Evolutionary conservation across 208 protist species (phyloP), one percentile per base, ranked within the genome.

Genomic region (Trypanosoma cruzi): DNA sequence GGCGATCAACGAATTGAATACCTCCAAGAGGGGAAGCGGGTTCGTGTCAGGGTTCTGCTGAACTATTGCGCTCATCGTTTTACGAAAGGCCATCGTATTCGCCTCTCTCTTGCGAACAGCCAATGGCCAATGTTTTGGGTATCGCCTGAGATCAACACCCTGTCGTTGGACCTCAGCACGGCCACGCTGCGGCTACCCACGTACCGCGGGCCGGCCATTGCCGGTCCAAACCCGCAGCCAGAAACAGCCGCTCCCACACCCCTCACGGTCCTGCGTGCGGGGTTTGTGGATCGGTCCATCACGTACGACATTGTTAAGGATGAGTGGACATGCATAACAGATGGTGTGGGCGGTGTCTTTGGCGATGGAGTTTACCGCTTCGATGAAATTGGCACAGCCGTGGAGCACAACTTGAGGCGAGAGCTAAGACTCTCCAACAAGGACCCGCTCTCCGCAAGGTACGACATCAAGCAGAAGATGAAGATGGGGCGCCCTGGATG

Each of bases 101-200:
- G 74, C 22, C 76, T 89, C 36, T 86, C 73, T 26, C 58, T 89
- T 22, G 80, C 84, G 55, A 89, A 89, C 68, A 84, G 80, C 70
- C 86, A 82, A 65, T 89, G 84, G 81, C 84, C 84, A 31, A 86
- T 84, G 77, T 72, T 89, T 37, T 89, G 84, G 80, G 71, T 68
- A 52, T 86, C 84, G 4, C 84, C 84, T 4, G 70, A 77, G 67
- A 68, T 80, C 60, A 84, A 79, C 28, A 86, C 84, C 54, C 62
- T 89, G 54, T 72, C 68, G 26, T 52, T 89, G 14, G 42, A 72
- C 42, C 34, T 71, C 22, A 36, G 49, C 13, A 75, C 72, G 26
- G 84, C 84, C 11, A 37, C 6, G 20, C 62, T 89, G 24, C 13
- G 37, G 2, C 52, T 84, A 20, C 80, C 84, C 7, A 42, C 81